Conservation (phyloP, 352 stramenopile genomes). For the Peronospora tabacina region DNA sequence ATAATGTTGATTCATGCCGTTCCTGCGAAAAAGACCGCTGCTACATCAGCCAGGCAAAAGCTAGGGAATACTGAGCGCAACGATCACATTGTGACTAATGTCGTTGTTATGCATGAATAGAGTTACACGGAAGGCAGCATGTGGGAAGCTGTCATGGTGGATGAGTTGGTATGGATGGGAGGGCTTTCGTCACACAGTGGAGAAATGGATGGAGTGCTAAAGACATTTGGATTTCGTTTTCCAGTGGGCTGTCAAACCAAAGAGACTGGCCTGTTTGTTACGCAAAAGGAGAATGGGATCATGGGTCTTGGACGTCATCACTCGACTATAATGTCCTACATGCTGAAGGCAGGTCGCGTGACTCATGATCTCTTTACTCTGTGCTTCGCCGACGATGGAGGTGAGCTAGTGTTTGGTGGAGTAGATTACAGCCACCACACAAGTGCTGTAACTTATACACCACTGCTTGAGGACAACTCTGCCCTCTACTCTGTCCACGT, state of each 20-base stretch:
- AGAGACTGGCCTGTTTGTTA: slow-evolving; percentile 80
- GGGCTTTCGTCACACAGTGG: slow-evolving; percentile 40
- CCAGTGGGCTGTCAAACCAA: slow-evolving; percentile 74
- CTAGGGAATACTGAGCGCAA: background rate
- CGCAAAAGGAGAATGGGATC: slow-evolving; percentile 85
- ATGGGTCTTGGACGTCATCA: slow-evolving; percentile 76
- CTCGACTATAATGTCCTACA: slow-evolving; percentile 60
- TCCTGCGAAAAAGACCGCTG: slow-evolving; percentile 58
- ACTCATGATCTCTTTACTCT: slow-evolving; percentile 71
- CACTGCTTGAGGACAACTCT: slow-evolving; percentile 37
- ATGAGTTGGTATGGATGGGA: slow-evolving; percentile 76
- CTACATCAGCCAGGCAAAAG: slow-evolving; percentile 69
- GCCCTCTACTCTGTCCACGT: slow-evolving; percentile 77
- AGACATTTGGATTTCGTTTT: slow-evolving; percentile 65
- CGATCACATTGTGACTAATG: background rate
- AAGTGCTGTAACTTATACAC: slow-evolving; percentile 56
- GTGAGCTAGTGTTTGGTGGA: slow-evolving; percentile 70
- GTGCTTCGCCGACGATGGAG: slow-evolving; percentile 63
- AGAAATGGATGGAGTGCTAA: slow-evolving; percentile 38
- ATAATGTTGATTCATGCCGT: slow-evolving; percentile 42
- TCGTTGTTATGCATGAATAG: slow-evolving; percentile 17
- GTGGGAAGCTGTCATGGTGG: slow-evolving; percentile 73
- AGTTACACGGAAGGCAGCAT: slow-evolving; percentile 86
- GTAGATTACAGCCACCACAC: slow-evolving; percentile 70
- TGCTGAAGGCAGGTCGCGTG: slow-evolving; percentile 48